A percentile compares a stretch with the other conserved stretches of the same genome.
These are phyloP conservation scores for Cercospora sp. DNA, from an alignment of 2,329 filamentous ascomycete species.

Conservation along the genomic window DNA sequence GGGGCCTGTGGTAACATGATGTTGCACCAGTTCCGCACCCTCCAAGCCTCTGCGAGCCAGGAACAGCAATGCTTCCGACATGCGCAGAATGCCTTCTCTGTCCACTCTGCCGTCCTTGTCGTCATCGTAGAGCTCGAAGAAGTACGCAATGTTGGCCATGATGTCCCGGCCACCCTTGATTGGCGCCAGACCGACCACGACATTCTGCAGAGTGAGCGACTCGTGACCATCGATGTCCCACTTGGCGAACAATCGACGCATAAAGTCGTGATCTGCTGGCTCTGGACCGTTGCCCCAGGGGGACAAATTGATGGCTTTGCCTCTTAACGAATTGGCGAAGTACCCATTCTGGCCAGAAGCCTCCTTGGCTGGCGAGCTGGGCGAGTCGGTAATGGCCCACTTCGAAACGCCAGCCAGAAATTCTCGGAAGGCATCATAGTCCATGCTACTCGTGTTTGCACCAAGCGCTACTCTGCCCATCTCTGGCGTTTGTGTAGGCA, in stretches of 20 bases:
- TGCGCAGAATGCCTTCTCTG: slow-evolving; percentile 88
- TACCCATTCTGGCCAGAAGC: slow-evolving; percentile 57
- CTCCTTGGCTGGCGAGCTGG: slow-evolving; percentile 59
- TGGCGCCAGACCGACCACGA: slow-evolving; percentile 84
- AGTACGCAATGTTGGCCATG: slow-evolving; percentile 96
- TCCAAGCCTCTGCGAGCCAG: slow-evolving; percentile 79
- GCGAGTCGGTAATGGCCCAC: slow-evolving; percentile 91
- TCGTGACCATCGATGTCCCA: slow-evolving; percentile 81
- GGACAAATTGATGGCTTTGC: slow-evolving; percentile 44
- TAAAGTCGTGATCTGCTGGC: slow-evolving; percentile 92
- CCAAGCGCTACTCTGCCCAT: slow-evolving; percentile 85
- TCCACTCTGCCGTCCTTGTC: slow-evolving; percentile 88
- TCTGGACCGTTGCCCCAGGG: slow-evolving; percentile 64
- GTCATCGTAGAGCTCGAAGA: slow-evolving; percentile 96
- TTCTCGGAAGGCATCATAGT: slow-evolving; percentile 93
- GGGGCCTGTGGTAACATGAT: slow-evolving; percentile 33
- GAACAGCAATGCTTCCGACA: slow-evolving; percentile 92
- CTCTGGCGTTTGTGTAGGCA: slow-evolving; percentile 60
- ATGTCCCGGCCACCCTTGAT: slow-evolving; percentile 95
- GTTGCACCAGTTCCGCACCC: slow-evolving; percentile 49
- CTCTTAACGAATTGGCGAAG: slow-evolving; percentile 52
- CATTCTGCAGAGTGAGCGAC: slow-evolving; percentile 83
- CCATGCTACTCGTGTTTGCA: slow-evolving; percentile 89
- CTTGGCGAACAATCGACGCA: slow-evolving; percentile 79
- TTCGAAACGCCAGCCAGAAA: slow-evolving; percentile 83